Evolutionary conservation across 2,329 filamentous ascomycete species (phyloP).

Genomic region (Beauveria rudraprayagi): DNA sequence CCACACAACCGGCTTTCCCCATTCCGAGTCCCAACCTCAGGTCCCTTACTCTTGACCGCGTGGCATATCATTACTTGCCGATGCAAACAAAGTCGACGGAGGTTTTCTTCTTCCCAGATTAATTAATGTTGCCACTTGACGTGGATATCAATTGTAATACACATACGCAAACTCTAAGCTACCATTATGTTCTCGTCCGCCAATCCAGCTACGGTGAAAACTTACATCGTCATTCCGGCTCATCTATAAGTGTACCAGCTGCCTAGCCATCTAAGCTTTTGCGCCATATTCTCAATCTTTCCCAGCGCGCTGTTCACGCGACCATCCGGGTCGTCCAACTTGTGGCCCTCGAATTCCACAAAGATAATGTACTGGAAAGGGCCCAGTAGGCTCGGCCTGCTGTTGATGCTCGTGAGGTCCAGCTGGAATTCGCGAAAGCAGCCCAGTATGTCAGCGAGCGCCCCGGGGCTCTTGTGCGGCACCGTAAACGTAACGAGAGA

Average conservation of each 20-base stretch:
- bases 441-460: constrained; percentile 69
- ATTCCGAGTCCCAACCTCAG: too few relatives aligned
- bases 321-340: constrained; percentile 40
- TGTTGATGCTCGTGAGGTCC: constrained; percentile 87
- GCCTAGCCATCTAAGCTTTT: constrained; percentile 59
- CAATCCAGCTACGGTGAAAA: too few relatives aligned
- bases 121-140: neutral
- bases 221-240: neutral
- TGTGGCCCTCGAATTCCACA: constrained; percentile 72
- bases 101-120: neutral
- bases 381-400: constrained; percentile 63
- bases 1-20: too few relatives aligned
- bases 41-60: too few relatives aligned
- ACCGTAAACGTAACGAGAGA: constrained; percentile 78
- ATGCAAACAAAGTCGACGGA: too few relatives aligned
- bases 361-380: constrained; percentile 95
- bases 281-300: constrained; percentile 49
- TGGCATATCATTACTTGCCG: too few relatives aligned
- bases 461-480: constrained; percentile 68
- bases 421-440: constrained; percentile 67
- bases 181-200: neutral
- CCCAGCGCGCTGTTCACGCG: constrained; percentile 53
- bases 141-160: neutral
- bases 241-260: constrained; percentile 48
- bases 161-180: neutral